These are phyloP conservation scores for Xerocomellus chrysenteron DNA, from an alignment of 768 basidiomycete genomes.

Conservation along the genomic window DNA sequence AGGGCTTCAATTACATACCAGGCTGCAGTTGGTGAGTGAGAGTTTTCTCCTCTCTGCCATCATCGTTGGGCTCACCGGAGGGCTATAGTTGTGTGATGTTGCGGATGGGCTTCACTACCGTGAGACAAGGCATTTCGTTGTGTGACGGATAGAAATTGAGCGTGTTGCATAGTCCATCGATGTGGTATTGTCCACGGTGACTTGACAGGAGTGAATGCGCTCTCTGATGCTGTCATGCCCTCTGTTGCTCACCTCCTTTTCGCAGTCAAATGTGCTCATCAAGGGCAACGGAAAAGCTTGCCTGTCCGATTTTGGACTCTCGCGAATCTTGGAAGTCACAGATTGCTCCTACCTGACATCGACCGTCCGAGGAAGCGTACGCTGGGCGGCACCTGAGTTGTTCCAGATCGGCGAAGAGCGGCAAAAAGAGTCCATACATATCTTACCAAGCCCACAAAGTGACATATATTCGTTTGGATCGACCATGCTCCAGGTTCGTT, in stretches of 20 bases:
- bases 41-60: not conserved
- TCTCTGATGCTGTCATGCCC: not conserved
- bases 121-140: not conserved
- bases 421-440: slow-evolving; percentile 14
- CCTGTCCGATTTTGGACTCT: slow-evolving; percentile 39
- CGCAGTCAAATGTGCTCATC: slow-evolving; percentile 38
- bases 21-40: slow-evolving; percentile 19
- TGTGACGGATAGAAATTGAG: not conserved
- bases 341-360: slow-evolving; percentile 27
- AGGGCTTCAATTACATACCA: not conserved
- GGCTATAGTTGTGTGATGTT: slow-evolving; percentile 15
- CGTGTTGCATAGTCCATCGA: slow-evolving; percentile 8
- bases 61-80: not conserved
- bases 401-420: slow-evolving; percentile 32
- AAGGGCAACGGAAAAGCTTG: slow-evolving; percentile 30
- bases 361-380: slow-evolving; percentile 43
- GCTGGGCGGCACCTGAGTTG: slow-evolving; percentile 47
- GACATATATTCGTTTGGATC: slow-evolving; percentile 47
- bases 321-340: slow-evolving; percentile 26
- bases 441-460: slow-evolving; percentile 22
- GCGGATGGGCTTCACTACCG: slow-evolving; percentile 24
- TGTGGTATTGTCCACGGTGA: slow-evolving; percentile 44
- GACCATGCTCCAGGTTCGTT: slow-evolving; percentile 30
- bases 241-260: not conserved
- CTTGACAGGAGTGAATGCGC: slow-evolving; percentile 39